Conservation (phyloP, 139 green algal species). For the Spirogloea muscicola region DNA sequence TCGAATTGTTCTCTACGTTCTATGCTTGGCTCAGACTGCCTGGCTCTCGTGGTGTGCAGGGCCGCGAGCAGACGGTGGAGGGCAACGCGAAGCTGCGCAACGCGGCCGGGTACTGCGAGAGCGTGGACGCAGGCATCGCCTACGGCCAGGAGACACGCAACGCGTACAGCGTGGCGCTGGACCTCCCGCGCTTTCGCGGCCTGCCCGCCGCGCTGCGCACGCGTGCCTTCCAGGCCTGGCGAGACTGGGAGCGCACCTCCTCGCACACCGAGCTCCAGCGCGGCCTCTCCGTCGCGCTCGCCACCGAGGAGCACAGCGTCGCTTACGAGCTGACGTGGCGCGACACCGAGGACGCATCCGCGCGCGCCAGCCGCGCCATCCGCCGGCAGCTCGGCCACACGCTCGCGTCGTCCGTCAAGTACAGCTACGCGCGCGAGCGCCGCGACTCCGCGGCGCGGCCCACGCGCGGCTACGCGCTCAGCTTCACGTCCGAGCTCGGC, state of each 20-base stretch:
- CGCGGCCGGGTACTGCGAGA: slow-evolving; percentile 14
- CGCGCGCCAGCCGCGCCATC: background rate
- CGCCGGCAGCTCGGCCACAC: slow-evolving; percentile 33
- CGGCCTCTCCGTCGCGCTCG: background rate
- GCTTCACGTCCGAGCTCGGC: slow-evolving; percentile 15
- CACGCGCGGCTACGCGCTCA: slow-evolving; percentile 22
- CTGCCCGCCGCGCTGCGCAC: background rate
- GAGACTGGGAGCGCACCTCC: slow-evolving; percentile 14
- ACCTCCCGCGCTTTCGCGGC: slow-evolving; percentile 5
- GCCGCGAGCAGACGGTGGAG: slow-evolving; percentile 22
- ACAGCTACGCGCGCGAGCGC: slow-evolving; percentile 28
- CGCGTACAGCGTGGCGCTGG: slow-evolving; percentile 13
- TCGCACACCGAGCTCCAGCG: slow-evolving; percentile 18
- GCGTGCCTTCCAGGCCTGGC: slow-evolving; percentile 1
- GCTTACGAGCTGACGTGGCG: slow-evolving; percentile 38
- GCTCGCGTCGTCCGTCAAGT: slow-evolving; percentile 21
- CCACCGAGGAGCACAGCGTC: slow-evolving; percentile 9
- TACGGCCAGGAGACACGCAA: slow-evolving; percentile 4
- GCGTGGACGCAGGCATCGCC: background rate
- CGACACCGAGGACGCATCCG: slow-evolving; percentile 5
- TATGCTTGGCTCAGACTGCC: no score
- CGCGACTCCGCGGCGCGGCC: slow-evolving; percentile 21
- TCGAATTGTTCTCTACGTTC: no score
- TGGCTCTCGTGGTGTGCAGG: slow-evolving; percentile 21
- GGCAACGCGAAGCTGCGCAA: slow-evolving; percentile 11